A percentile compares a stretch with the other conserved stretches of the same genome.
Evolutionary conservation across 2,329 filamentous ascomycete species (phyloP).

Genomic region (Fusarium sp.): DNA sequence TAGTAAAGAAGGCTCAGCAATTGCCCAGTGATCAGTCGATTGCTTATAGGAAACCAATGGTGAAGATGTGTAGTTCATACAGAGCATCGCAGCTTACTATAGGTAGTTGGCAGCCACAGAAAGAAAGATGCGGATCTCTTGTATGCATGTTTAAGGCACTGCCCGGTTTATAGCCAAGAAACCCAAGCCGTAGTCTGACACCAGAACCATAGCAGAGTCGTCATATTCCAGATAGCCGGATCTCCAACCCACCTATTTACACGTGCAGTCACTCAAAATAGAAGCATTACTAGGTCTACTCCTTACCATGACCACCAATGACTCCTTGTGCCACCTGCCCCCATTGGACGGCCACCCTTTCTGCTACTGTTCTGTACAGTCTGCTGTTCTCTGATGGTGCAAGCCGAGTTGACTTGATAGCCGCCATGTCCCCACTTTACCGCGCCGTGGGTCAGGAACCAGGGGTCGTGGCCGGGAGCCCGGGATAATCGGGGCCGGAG

Average conservation of each 20-base stretch:
- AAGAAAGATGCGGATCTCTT: too few relatives aligned
- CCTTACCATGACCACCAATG: not conserved
- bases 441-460: not conserved
- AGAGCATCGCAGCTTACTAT: not conserved
- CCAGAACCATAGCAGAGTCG: not conserved
- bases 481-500: not conserved
- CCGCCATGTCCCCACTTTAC: slow-evolving; percentile 3
- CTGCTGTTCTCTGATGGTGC: not conserved
- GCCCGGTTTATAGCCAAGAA: not conserved
- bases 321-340: too few relatives aligned
- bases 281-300: not conserved
- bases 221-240: not conserved
- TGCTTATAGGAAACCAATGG: not conserved
- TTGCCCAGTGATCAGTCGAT: not conserved
- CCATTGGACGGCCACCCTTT: not conserved
- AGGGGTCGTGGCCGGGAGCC: not conserved
- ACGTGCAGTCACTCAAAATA: not conserved
- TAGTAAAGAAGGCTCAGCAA: not conserved
- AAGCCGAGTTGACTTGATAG: slow-evolving; percentile 4
- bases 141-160: not conserved
- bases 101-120: not conserved
- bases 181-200: not conserved
- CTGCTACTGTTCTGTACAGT: not conserved
- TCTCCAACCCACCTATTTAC: not conserved
- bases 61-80: not conserved